These are phyloP conservation scores for Brassica carinata DNA, from an alignment of 345 rosid genomes.

Conservation along the genomic window DNA sequence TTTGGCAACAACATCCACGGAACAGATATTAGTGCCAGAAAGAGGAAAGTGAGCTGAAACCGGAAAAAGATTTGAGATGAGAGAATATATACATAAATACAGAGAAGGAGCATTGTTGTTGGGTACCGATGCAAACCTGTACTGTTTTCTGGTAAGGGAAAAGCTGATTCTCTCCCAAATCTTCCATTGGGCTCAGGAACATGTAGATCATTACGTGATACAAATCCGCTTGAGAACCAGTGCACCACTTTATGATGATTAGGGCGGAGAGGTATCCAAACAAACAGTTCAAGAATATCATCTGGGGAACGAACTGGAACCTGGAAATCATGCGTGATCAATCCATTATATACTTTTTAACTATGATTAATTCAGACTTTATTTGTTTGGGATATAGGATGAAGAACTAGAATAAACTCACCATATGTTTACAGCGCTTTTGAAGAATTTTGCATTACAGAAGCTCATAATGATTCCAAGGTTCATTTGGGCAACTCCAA, in stretches of 20 bases:
- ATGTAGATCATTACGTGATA: conserved; percentile 95
- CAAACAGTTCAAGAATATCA: conserved; percentile 83
- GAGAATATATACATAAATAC: neutral
- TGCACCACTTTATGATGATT: conserved; percentile 81
- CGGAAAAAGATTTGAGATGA: conserved; percentile 4
- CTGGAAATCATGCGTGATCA: conserved; percentile 51
- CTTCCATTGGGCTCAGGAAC: conserved; percentile 94
- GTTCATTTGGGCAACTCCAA: conserved; percentile 97
- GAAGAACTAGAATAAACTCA: conserved; percentile 30
- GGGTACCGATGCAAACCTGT: conserved; percentile 58
- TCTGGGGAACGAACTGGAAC: conserved; percentile 95
- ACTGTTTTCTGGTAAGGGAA: conserved; percentile 70
- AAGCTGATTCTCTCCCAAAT: conserved; percentile 87
- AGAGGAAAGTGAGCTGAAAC: conserved; percentile 68
- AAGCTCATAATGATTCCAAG: conserved; percentile 92
- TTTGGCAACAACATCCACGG: conserved; percentile 98
- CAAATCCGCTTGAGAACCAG: conserved; percentile 93
- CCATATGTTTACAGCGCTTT: conserved; percentile 70
- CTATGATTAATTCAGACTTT: neutral
- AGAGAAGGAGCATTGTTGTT: neutral
- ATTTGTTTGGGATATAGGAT: conserved; percentile 11
- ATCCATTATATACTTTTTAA: neutral
- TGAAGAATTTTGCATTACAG: conserved; percentile 80
- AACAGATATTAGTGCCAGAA: conserved; percentile 84
- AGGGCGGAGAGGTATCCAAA: conserved; percentile 91